A percentile compares a stretch with the other conserved stretches of the same genome.
phyloP scores from a whole-genome alignment of 2,329 filamentous ascomycete species.

The Beauveria medogensis region DNA sequence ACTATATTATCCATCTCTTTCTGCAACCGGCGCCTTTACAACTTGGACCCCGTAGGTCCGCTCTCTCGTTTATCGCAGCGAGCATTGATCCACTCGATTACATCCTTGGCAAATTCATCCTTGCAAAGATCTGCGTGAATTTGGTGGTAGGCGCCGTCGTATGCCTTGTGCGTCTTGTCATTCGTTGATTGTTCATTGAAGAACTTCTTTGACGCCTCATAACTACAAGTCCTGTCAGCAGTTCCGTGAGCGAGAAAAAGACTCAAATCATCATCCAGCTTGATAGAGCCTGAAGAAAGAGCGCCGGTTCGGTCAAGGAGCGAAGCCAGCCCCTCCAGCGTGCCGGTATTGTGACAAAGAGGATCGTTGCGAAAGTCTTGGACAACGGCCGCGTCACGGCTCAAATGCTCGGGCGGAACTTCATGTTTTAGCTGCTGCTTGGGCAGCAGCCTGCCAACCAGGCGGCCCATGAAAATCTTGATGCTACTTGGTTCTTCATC shows the following conservation, averaged over 20 bases:
- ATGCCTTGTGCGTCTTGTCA: conserved; percentile 65
- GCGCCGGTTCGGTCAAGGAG: conserved; percentile 66
- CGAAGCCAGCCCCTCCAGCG: conserved; percentile 68
- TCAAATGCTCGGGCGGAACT: conserved; percentile 56
- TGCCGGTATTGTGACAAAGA: conserved; percentile 76
- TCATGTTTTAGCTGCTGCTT: conserved; percentile 57
- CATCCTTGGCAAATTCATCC: conserved; percentile 48
- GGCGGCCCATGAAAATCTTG: conserved; percentile 56
- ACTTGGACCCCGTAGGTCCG: conserved; percentile 26
- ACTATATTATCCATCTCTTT: not conserved
- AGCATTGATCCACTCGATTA: conserved; percentile 58
- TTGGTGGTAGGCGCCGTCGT: conserved; percentile 74
- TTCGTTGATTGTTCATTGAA: conserved; percentile 49
- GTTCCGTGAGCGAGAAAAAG: conserved; percentile 72
- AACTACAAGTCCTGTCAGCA: conserved; percentile 62
- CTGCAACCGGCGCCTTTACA: conserved; percentile 18
- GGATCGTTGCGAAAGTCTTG: conserved; percentile 55
- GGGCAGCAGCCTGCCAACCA: conserved; percentile 62
- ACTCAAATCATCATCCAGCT: conserved; percentile 46
- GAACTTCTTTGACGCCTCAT: conserved; percentile 55
- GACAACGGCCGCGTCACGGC: conserved; percentile 57
- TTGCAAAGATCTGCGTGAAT: conserved; percentile 53
- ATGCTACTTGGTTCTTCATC: conserved; percentile 54
- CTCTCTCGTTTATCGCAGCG: conserved; percentile 19
- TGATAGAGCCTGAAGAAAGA: conserved; percentile 48